A percentile compares a stretch with the other conserved stretches of the same genome.
Conservation (phyloP, 345 rosid species). For the Sisymbrium altissimum region DNA sequence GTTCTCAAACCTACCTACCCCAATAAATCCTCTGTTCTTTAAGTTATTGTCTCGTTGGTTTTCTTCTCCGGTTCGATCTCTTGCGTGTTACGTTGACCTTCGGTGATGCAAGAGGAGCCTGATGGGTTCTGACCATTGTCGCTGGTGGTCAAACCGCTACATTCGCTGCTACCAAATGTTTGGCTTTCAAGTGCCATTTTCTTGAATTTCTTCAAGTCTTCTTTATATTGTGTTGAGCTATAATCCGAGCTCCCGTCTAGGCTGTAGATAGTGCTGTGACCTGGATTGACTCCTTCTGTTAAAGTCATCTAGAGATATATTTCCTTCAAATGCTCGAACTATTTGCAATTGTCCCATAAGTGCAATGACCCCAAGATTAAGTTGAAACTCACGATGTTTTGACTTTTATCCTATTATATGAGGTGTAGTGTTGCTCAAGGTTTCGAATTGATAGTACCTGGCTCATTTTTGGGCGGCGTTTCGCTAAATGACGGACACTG, state of each 20-base stretch:
- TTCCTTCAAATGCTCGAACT: conserved; percentile 81
- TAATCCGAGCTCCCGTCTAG: conserved; percentile 62
- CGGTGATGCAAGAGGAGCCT: conserved; percentile 50
- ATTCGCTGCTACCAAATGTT: conserved; percentile 51
- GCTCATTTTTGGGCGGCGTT: conserved; percentile 73
- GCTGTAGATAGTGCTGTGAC: conserved; percentile 43
- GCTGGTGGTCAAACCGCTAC: conserved; percentile 43
- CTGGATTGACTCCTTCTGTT: conserved; percentile 53
- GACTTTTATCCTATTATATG: not conserved
- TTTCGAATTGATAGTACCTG: conserved; percentile 47
- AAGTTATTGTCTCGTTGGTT: not conserved
- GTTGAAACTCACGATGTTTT: not conserved
- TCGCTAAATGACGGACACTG: conserved; percentile 72
- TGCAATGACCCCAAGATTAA: conserved; percentile 1
- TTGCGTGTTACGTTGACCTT: conserved; percentile 46
- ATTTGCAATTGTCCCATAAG: conserved; percentile 39
- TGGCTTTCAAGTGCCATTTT: conserved; percentile 64
- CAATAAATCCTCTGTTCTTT: conserved; percentile 2
- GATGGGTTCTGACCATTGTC: conserved; percentile 50
- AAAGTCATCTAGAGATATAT: conserved; percentile 58
- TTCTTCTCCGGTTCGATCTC: conserved; percentile 43
- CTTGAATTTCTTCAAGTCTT: conserved; percentile 67
- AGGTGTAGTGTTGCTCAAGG: too few species aligned
- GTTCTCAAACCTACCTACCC: conserved; percentile 15
- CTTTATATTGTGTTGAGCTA: conserved; percentile 54